Percentiles rank a stretch among this genome's conserved stretches.
These are phyloP conservation scores for Ophiostoma sp. DNA, from an alignment of 2,329 filamentous ascomycete species.

Conservation along the genomic window DNA sequence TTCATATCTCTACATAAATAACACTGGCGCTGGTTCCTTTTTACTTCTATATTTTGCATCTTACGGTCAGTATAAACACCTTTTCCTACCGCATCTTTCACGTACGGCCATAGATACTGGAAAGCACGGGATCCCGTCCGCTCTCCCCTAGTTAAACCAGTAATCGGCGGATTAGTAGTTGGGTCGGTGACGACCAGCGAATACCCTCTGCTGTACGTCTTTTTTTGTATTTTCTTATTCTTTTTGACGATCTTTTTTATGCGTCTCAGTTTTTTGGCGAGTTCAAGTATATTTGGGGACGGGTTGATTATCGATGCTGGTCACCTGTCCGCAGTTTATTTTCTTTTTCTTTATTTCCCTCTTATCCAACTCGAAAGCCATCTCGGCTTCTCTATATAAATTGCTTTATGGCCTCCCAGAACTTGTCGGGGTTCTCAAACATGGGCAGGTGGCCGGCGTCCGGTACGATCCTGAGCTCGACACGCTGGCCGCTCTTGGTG, in stretches of 20 bases:
- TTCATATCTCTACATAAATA: no score
- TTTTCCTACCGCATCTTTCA: background rate
- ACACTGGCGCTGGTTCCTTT: no score
- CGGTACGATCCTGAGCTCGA: conserved; percentile 59
- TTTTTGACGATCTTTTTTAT: background rate
- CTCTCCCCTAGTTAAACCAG: background rate
- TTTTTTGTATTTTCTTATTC: background rate
- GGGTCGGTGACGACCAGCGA: no score
- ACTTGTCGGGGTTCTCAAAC: conserved; percentile 60
- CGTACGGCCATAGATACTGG: background rate
- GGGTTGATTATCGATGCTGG: no score
- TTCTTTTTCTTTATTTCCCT: no score
- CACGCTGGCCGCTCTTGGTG: conserved; percentile 36
- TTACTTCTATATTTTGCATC: no score
- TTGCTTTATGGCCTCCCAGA: conserved; percentile 33
- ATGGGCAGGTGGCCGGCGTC: conserved; percentile 77
- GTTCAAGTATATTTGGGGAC: no score
- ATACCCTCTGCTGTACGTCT: background rate
- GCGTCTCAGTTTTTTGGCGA: no score
- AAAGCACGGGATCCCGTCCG: conserved; percentile 1
- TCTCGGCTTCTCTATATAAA: conserved; percentile 20
- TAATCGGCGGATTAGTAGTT: background rate
- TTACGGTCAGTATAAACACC: no score
- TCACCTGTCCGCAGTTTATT: no score
- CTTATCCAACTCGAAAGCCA: background rate